A percentile compares a stretch with the other conserved stretches of the same genome.
Conservation (phyloP, 257 asterid genomes). For the Leptodermis oblonga region DNA sequence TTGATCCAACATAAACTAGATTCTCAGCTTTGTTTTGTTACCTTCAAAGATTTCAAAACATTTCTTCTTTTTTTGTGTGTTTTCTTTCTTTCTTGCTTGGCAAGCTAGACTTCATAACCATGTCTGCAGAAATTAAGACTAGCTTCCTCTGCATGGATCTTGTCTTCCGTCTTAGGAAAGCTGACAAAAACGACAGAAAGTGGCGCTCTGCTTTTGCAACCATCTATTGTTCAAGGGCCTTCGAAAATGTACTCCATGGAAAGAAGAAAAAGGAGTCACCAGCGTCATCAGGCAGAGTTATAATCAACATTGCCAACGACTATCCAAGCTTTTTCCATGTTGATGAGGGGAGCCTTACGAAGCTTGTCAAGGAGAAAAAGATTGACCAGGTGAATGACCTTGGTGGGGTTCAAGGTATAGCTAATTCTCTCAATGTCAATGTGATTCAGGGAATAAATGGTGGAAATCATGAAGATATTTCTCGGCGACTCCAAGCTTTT, state of each 20-base stretch:
- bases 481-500: constrained; percentile 25
- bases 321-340: constrained; percentile 7
- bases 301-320: constrained; percentile 5
- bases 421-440: constrained; percentile 19
- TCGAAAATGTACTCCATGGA: constrained; percentile 9
- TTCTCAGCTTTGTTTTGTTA: no score
- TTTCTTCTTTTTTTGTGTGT: no score
- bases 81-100: no score
- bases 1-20: no score
- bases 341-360: constrained; percentile 23
- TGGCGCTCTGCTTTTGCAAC: constrained; percentile 28
- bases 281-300: neutral
- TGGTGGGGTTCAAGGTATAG: constrained; percentile 37
- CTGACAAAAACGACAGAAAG: no score
- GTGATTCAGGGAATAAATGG: constrained; percentile 22
- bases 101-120: neutral
- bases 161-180: no score
- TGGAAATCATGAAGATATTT: constrained; percentile 22
- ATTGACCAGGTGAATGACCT: constrained; percentile 10
- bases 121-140: constrained; percentile 12
- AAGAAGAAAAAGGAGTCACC: neutral
- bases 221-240: constrained; percentile 31
- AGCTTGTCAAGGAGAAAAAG: constrained; percentile 34
- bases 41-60: no score
- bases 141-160: no score